phyloP scores from a whole-genome alignment of 345 rosid species.

The Eucalyptus albens region DNA sequence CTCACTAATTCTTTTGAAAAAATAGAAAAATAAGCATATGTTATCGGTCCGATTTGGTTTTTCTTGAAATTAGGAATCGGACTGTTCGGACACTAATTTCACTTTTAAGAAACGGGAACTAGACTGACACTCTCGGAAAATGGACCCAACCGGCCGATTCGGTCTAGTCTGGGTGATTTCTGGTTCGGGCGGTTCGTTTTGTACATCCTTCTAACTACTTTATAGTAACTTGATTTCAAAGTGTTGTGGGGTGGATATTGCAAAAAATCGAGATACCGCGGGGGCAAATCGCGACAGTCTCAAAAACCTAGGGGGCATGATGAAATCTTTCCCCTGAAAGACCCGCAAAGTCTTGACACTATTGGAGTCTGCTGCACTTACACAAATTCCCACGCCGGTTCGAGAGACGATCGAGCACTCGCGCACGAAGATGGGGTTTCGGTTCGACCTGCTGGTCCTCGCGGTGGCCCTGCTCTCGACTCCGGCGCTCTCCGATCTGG shows the following conservation, averaged over 20 bases:
- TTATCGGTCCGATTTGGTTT: accelerated
- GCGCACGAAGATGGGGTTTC: constrained; percentile 16
- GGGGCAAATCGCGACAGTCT: not conserved
- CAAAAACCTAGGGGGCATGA: not conserved
- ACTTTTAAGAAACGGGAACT: accelerated
- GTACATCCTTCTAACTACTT: accelerated
- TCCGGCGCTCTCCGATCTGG: constrained; percentile 66
- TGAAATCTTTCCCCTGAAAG: not conserved
- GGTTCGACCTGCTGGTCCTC: constrained; percentile 23
- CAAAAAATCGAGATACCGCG: not conserved
- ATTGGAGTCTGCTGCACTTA: accelerated
- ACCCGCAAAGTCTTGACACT: not conserved
- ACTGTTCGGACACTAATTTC: accelerated
- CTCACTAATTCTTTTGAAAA: accelerated
- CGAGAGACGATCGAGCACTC: not conserved
- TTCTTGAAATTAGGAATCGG: accelerated
- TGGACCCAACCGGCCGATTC: accelerated
- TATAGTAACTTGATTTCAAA: not conserved
- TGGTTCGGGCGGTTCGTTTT: accelerated
- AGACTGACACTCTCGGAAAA: accelerated
- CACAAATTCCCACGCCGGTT: not conserved
- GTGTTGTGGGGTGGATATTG: not conserved
- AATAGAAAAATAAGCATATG: too few relatives aligned
- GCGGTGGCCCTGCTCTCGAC: constrained; percentile 29
- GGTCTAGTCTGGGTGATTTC: accelerated